Evolutionary conservation across 495 filamentous ascomycete genomes (phyloP), one percentile per base, ranked within the genome.

Genomic region (Jackrogersella multiformis): DNA sequence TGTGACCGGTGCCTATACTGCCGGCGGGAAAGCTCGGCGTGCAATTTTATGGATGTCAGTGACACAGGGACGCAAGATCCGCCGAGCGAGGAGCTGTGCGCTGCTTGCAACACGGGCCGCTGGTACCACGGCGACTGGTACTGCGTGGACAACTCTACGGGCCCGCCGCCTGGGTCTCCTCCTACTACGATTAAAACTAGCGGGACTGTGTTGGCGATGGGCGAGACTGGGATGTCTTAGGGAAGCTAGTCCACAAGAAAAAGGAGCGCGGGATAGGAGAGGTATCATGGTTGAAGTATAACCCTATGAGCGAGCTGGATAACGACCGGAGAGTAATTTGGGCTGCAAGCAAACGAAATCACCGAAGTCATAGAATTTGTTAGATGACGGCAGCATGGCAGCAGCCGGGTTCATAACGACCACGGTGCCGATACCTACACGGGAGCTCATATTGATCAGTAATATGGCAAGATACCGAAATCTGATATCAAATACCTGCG

Each of bases 1-100:
- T 72, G 70, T 36, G 30, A 21, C 30, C 57, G 56, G 15, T 70
- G 70, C 8, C 61, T 72, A 16, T 72, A 69, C 61, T 72, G 70
- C 52, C 69, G 69, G 13, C 69, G 69, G 8, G 69, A 72, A 57
- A 69, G 61, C 44, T 62, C 56, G 13, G 44, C 61, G n/a, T 72
- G 69, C 54, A 46, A 41, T 4, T 72, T 66, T 38, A 28, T 66
- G 2, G 10, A 44, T 21, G 46, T 72, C 34, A 12, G 60, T 20
- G 48, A 64, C 13, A 42, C 46, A 0, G 61, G 65, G 69, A 48
- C 49, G 5, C 15, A 51, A 1, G 42, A 71, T 41, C 56, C 66
- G 36, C 66, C 69, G 0, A 65, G 64, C 56, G 45, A 63, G 13
- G 52, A 49, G 36, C 10, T 56, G 30, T 72, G 69, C 54, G 66